Evolutionary conservation across 306 rosid genomes (phyloP).

Genomic region (Dalbergia cochinchinensis): DNA sequence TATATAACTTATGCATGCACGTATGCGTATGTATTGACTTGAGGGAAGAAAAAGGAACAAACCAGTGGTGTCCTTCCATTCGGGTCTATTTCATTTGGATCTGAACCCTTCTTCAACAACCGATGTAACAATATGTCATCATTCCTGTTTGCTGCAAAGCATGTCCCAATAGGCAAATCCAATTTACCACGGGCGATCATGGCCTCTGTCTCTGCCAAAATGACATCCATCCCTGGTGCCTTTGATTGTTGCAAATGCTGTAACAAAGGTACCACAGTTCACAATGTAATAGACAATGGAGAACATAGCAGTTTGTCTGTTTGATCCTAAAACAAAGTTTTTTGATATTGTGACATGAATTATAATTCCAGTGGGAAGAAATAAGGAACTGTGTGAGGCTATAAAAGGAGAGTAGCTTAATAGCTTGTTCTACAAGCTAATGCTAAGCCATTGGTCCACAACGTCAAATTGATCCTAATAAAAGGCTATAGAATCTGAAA

Average conservation of each 20-base stretch:
- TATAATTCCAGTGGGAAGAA: background rate
- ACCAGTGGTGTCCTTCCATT: conserved; percentile 74
- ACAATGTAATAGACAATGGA: background rate
- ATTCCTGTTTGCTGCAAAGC: conserved; percentile 70
- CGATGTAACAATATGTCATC: conserved; percentile 61
- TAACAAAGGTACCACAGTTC: conserved; percentile 22
- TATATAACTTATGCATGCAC: background rate
- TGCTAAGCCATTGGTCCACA: background rate
- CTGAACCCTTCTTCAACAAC: conserved; percentile 64
- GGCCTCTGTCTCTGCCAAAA: conserved; percentile 63
- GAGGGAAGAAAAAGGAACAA: conserved; percentile 34
- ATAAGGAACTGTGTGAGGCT: background rate
- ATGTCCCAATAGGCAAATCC: conserved; percentile 67
- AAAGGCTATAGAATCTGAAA: background rate
- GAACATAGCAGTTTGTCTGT: conserved; percentile 1
- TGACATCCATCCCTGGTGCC: conserved; percentile 54
- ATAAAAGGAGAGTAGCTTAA: background rate
- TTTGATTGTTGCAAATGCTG: conserved; percentile 59
- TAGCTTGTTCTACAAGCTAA: background rate
- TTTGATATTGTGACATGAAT: background rate
- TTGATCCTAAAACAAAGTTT: conserved; percentile 1
- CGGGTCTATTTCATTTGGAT: conserved; percentile 71
- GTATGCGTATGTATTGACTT: background rate
- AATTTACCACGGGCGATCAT: conserved; percentile 67
- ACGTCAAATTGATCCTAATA: background rate